Conservation (phyloP, 176 grass and related monocot genomes). For the Dactylis glomerata region DNA sequence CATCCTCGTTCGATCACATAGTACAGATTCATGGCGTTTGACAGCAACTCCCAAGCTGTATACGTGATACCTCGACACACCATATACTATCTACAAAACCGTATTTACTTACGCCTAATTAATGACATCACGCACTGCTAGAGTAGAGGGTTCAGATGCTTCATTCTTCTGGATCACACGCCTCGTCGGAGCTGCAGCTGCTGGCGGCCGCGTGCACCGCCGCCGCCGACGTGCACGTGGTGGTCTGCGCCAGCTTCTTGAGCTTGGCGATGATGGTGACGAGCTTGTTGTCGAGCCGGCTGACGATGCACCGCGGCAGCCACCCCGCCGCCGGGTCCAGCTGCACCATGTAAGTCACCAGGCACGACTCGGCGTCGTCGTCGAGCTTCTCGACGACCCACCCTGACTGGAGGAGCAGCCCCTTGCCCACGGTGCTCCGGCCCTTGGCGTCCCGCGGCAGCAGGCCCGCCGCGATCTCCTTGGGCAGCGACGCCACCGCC, state of each 20-base stretch:
- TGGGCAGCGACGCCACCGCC: slow-evolving; percentile 88
- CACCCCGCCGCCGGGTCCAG: slow-evolving; percentile 79
- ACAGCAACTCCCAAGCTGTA: neutral
- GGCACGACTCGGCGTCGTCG: slow-evolving; percentile 55
- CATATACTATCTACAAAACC: slow-evolving; percentile 27
- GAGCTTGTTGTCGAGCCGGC: slow-evolving; percentile 84
- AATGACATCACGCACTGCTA: neutral
- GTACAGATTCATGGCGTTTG: neutral
- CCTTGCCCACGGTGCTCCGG: slow-evolving; percentile 33
- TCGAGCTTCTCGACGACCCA: slow-evolving; percentile 91
- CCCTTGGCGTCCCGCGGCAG: slow-evolving; percentile 48
- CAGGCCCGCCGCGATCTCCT: slow-evolving; percentile 89
- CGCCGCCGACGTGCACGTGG: neutral
- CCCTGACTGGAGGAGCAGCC: slow-evolving; percentile 85
- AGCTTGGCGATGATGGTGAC: slow-evolving; percentile 89
- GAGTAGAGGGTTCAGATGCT: neutral
- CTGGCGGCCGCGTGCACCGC: neutral
- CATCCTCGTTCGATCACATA: slow-evolving; percentile 3
- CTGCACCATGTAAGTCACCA: slow-evolving; percentile 91
- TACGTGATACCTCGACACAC: neutral
- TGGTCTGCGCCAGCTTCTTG: slow-evolving; percentile 66
- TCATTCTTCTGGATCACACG: neutral
- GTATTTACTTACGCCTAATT: slow-evolving; percentile 31
- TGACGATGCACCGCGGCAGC: slow-evolving; percentile 86
- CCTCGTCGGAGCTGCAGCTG: neutral